Percentiles rank a stretch among this genome's conserved stretches.
Conservation (phyloP, 1,284 basidiomycete genomes). For the Ganoderma sinense region DNA sequence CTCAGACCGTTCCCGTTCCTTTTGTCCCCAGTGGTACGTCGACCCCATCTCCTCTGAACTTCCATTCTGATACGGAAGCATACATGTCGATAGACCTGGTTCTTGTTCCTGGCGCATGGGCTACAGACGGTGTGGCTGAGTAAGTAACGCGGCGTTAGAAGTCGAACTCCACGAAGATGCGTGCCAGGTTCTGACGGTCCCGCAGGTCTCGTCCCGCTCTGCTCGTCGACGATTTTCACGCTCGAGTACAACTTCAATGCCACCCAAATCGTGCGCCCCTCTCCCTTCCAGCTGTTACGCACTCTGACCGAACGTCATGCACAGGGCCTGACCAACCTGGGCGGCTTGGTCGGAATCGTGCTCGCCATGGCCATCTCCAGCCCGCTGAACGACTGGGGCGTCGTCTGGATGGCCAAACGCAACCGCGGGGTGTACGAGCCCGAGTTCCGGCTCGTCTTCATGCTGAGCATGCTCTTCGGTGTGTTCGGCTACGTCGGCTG, state of each 20-base stretch:
- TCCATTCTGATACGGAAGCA: not conserved
- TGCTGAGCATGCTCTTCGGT: constrained; percentile 50
- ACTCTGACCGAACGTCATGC: not conserved
- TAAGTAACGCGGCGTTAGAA: constrained; percentile 28
- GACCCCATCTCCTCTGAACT: not conserved
- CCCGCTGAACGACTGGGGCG: constrained; percentile 51
- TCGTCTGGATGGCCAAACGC: constrained; percentile 49
- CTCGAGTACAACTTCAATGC: constrained; percentile 49
- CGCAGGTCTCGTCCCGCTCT: constrained; percentile 48
- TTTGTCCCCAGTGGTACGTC: constrained; percentile 47
- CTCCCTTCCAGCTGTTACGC: not conserved
- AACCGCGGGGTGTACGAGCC: constrained; percentile 56
- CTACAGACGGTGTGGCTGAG: constrained; percentile 53
- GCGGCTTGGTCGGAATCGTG: constrained; percentile 51
- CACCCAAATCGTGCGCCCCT: constrained; percentile 41
- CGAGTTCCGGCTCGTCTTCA: constrained; percentile 53
- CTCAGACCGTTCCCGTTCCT: constrained; percentile 50
- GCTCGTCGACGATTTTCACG: constrained; percentile 52
- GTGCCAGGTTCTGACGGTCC: constrained; percentile 21
- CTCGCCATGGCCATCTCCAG: constrained; percentile 48
- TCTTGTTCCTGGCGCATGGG: constrained; percentile 46
- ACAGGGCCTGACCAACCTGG: constrained; percentile 49
- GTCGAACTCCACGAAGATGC: too few species aligned
- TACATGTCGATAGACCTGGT: constrained; percentile 41
- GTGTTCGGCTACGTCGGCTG: constrained; percentile 55